Evolutionary conservation across 257 asterid species (phyloP).

Genomic region (Petunia axillaris): DNA sequence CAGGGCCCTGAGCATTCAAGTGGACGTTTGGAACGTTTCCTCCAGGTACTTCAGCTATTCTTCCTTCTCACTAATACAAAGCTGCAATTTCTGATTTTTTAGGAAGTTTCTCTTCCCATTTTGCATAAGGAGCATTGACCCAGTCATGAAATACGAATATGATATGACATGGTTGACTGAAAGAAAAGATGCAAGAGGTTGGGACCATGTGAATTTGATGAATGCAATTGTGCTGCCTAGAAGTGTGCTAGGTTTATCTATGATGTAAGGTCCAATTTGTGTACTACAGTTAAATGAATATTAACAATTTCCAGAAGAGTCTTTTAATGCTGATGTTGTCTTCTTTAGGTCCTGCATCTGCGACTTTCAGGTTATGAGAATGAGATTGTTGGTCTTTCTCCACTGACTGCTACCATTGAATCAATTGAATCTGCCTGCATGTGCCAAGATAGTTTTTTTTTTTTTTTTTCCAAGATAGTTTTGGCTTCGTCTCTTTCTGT

Average conservation of each 20-base stretch:
- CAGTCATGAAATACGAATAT: slow-evolving; percentile 9
- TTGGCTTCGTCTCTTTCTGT: background rate
- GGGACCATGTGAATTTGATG: slow-evolving; percentile 12
- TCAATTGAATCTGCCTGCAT: background rate
- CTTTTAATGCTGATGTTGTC: background rate
- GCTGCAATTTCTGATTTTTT: slow-evolving; percentile 19
- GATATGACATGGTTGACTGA: slow-evolving; percentile 21
- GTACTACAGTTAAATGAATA: background rate
- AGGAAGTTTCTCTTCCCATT: slow-evolving; percentile 29
- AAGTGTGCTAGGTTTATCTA: slow-evolving; percentile 20
- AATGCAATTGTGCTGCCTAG: slow-evolving; percentile 8
- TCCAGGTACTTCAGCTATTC: slow-evolving; percentile 48
- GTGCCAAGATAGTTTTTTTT: background rate
- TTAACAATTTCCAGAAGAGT: background rate
- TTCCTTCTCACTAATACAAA: slow-evolving; percentile 26
- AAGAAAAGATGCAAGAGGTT: background rate
- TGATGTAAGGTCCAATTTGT: background rate
- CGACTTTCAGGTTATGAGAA: background rate
- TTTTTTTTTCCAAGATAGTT: background rate
- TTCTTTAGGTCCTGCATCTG: slow-evolving; percentile 7
- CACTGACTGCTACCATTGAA: background rate
- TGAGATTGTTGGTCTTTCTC: slow-evolving; percentile 2
- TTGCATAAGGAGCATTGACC: slow-evolving; percentile 17
- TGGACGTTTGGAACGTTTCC: slow-evolving; percentile 82
- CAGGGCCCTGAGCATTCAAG: slow-evolving; percentile 90